Evolutionary conservation across 192 early-diverging fungal species (phyloP).

Genomic region (Neocallimastix lanati): DNA sequence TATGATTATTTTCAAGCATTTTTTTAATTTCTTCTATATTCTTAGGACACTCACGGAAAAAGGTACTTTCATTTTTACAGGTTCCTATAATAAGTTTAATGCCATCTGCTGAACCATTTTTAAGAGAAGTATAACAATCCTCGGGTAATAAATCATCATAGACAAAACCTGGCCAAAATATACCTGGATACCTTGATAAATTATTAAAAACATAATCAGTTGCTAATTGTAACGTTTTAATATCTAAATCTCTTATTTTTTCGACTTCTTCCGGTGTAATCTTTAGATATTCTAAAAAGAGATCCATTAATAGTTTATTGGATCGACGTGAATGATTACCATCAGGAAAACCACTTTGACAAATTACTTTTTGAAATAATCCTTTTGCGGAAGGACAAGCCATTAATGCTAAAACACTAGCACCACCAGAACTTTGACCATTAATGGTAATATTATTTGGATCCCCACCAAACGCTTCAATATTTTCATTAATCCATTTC

Average conservation of each 20-base stretch:
- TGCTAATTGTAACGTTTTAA: background rate
- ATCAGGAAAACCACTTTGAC: background rate
- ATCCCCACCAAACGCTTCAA: slow-evolving; percentile 44
- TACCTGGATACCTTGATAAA: background rate
- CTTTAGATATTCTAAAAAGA: background rate
- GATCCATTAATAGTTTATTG: background rate
- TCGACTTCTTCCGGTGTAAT: background rate
- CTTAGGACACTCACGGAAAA: too few relatives aligned
- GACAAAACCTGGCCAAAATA: background rate
- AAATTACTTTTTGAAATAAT: background rate
- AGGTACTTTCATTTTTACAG: background rate
- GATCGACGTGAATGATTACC: background rate
- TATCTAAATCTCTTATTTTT: background rate
- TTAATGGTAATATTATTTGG: slow-evolving; percentile 27
- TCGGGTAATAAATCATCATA: background rate
- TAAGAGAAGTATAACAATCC: background rate
- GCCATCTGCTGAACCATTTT: background rate
- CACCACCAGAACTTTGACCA: slow-evolving; percentile 34
- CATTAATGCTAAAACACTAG: background rate
- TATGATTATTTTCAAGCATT: too few relatives aligned
- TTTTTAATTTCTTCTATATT: too few relatives aligned
- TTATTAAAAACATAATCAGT: background rate
- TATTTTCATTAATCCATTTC: slow-evolving; percentile 36
- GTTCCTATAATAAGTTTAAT: background rate
- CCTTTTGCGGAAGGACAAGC: background rate